Evolutionary conservation across 768 basidiomycete species (phyloP).

Genomic region (Macrolepiota dolichaula): DNA sequence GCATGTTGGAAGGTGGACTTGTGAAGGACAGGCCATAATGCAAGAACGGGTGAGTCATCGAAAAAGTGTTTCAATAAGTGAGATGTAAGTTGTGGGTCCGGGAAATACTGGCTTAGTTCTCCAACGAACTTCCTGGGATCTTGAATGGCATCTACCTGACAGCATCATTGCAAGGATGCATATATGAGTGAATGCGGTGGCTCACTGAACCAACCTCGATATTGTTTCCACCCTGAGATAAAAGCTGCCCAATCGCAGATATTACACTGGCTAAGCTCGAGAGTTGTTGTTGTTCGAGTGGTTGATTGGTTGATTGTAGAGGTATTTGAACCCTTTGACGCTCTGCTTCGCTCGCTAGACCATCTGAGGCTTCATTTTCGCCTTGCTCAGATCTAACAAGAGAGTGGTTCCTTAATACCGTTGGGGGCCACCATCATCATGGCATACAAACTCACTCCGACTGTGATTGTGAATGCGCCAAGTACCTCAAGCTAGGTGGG

Average conservation of each 20-base stretch:
- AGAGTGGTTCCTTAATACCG: neutral
- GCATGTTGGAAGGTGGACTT: slow-evolving; percentile 13
- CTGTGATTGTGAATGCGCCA: neutral
- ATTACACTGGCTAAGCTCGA: neutral
- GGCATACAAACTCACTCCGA: neutral
- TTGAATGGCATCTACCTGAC: neutral
- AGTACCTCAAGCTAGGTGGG: neutral
- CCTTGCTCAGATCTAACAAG: neutral
- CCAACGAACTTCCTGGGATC: neutral
- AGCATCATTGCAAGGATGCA: too few relatives aligned
- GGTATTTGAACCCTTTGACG: neutral
- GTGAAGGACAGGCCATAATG: slow-evolving; percentile 16
- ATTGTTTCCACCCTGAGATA: neutral
- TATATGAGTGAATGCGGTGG: neutral
- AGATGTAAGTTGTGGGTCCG: slow-evolving; percentile 14
- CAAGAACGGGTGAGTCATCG: slow-evolving; percentile 15
- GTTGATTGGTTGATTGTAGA: neutral
- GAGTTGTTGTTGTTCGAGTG: neutral
- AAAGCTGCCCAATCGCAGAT: neutral
- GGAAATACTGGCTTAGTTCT: slow-evolving; percentile 15
- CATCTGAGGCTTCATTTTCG: neutral
- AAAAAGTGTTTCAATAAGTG: slow-evolving; percentile 17
- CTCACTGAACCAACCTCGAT: neutral
- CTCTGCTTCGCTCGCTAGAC: neutral
- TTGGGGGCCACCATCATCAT: neutral